Percentiles rank a stretch among this genome's conserved stretches.
phyloP scores from a whole-genome alignment of 1,139 yeast genomes.

The Yamadazyma diddensiae region DNA sequence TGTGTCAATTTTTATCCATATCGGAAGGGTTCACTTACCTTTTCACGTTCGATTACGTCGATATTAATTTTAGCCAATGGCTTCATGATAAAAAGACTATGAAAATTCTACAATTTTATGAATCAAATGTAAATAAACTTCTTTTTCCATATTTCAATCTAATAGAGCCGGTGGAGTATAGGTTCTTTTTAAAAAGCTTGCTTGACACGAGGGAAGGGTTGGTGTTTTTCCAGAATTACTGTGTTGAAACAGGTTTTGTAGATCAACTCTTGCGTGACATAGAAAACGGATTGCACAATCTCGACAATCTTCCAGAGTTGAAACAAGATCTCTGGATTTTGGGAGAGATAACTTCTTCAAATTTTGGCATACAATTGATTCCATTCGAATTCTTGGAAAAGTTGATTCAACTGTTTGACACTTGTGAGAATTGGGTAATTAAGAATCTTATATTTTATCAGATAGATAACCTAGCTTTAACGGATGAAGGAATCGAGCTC shows the following conservation, averaged over 20 bases:
- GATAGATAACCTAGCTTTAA: conserved; percentile 70
- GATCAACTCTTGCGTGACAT: conserved; percentile 25
- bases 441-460: conserved; percentile 77
- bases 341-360: conserved; percentile 75
- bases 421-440: conserved; percentile 59
- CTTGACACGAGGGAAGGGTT: conserved; percentile 83
- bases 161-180: conserved; percentile 11
- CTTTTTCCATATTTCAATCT: conserved; percentile 27
- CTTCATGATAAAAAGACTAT: conserved; percentile 13
- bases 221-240: conserved; percentile 26
- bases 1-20: conserved; percentile 28
- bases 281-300: conserved; percentile 12
- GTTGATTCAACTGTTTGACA: conserved; percentile 46
- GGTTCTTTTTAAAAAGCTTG: conserved; percentile 66
- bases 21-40: conserved; percentile 38
- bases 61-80: conserved; percentile 31
- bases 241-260: conserved; percentile 22
- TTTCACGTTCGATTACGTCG: conserved; percentile 32
- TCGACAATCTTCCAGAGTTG: conserved; percentile 40
- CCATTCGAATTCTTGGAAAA: conserved; percentile 39
- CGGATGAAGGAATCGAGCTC: conserved; percentile 81
- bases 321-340: conserved; percentile 86
- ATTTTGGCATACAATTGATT: conserved; percentile 58
- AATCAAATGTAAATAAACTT: conserved; percentile 10
- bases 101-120: conserved; percentile 12